phyloP scores from a whole-genome alignment of 1,139 yeast genomes.

The Wickerhamomyces sp. region DNA sequence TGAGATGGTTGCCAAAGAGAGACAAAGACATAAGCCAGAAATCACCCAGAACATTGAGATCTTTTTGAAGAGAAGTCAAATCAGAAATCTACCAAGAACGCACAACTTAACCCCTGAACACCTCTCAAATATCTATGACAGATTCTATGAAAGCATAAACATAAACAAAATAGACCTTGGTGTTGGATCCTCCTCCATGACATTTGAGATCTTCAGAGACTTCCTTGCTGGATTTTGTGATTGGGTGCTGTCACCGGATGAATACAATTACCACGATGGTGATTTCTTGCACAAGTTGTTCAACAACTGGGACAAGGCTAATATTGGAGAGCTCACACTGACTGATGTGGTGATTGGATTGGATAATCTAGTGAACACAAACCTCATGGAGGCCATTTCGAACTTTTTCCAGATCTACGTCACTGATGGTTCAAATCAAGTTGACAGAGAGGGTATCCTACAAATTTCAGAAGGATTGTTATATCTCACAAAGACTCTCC shows the following conservation, averaged over 20 bases:
- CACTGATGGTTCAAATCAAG: conserved; percentile 49
- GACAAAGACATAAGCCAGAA: conserved; percentile 67
- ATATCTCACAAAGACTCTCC: conserved; percentile 79
- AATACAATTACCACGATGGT: conserved; percentile 32
- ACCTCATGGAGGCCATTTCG: conserved; percentile 73
- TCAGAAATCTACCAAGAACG: conserved; percentile 77
- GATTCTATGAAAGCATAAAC: conserved; percentile 76
- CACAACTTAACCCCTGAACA: conserved; percentile 53
- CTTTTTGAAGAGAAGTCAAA: conserved; percentile 87
- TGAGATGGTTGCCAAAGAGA: conserved; percentile 60
- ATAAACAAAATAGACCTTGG: conserved; percentile 62
- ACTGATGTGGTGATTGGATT: conserved; percentile 71
- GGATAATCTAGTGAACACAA: conserved; percentile 62
- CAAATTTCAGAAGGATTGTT: conserved; percentile 83
- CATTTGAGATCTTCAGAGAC: conserved; percentile 60
- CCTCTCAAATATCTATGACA: conserved; percentile 71
- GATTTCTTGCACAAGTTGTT: conserved; percentile 63
- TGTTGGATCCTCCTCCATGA: conserved; percentile 69
- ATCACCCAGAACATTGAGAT: conserved; percentile 82
- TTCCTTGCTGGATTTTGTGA: conserved; percentile 80
- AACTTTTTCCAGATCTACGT: conserved; percentile 78
- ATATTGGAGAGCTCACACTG: conserved; percentile 53
- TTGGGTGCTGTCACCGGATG: conserved; percentile 51
- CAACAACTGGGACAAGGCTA: conserved; percentile 60
- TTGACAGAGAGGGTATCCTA: conserved; percentile 75